phyloP scores from a whole-genome alignment of 495 filamentous ascomycete genomes.

The Aspergillus nidulans region DNA sequence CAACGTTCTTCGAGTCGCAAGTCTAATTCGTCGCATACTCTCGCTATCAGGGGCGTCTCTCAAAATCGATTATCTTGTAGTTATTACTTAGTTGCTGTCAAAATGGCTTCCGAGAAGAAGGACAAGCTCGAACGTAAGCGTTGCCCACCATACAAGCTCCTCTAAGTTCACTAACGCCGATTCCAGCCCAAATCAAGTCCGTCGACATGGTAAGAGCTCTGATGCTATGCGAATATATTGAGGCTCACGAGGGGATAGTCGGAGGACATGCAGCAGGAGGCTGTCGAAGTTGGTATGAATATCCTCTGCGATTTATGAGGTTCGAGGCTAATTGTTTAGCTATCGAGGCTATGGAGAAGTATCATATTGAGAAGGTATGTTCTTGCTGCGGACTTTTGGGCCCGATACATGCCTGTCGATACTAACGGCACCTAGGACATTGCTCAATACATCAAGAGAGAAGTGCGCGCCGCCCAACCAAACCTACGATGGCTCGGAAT shows the following conservation, averaged over 20 bases:
- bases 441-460: slow-evolving; percentile 94
- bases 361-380: slow-evolving; percentile 84
- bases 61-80: not conserved
- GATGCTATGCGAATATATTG: not conserved
- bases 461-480: slow-evolving; percentile 49
- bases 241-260: slow-evolving; percentile 51
- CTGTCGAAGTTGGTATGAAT: slow-evolving; percentile 81
- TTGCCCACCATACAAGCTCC: not conserved
- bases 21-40: not conserved
- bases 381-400: not conserved
- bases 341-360: slow-evolving; percentile 89
- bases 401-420: too few relatives aligned
- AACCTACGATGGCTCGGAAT: slow-evolving; percentile 4
- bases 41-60: not conserved
- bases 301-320: slow-evolving; percentile 3
- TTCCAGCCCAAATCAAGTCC: slow-evolving; percentile 86
- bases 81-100: slow-evolving; percentile 11
- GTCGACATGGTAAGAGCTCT: slow-evolving; percentile 81
- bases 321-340: slow-evolving; percentile 51
- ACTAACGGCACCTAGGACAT: slow-evolving; percentile 64
- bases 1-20: not conserved
- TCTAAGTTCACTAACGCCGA: slow-evolving; percentile 26
- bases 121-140: slow-evolving; percentile 67
- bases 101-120: slow-evolving; percentile 55
- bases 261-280: slow-evolving; percentile 95